These are phyloP conservation scores for Hypoxylon cercidicola DNA, from an alignment of 495 filamentous ascomycete genomes.

Conservation along the genomic window DNA sequence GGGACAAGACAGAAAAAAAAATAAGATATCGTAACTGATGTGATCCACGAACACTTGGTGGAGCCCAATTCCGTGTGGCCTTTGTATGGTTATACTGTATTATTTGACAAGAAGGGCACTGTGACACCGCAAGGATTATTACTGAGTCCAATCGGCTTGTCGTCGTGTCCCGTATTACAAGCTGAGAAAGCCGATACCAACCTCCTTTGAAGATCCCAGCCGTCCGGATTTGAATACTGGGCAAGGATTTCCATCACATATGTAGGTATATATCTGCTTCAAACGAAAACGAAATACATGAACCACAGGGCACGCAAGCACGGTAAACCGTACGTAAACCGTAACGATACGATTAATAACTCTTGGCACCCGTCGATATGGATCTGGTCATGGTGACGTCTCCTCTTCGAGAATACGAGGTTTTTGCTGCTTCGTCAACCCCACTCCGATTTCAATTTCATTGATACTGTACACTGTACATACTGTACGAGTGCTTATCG, in stretches of 20 bases:
- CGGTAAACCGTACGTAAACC: conserved; percentile 10
- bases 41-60: conserved; percentile 27
- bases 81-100: conserved; percentile 11
- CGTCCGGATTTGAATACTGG: not conserved
- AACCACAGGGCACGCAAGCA: not conserved
- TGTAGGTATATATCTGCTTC: not conserved
- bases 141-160: not conserved
- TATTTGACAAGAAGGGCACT: not conserved
- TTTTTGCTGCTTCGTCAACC: conserved; percentile 29
- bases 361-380: conserved; percentile 20
- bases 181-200: conserved; percentile 12
- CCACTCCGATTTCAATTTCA: conserved; percentile 11
- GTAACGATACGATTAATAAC: conserved; percentile 3
- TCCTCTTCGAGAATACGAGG: conserved; percentile 39
- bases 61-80: conserved; percentile 6
- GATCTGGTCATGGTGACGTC: conserved; percentile 35
- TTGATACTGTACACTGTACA: not conserved
- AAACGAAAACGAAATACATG: not conserved
- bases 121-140: not conserved
- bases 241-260: not conserved
- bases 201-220: conserved; percentile 15
- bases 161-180: not conserved
- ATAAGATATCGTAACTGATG: conserved; percentile 38
- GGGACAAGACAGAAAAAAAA: conserved; percentile 5
- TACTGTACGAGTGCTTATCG: not conserved